phyloP scores from a whole-genome alignment of 2,329 filamentous ascomycete species.

The Cercospora janseana region DNA sequence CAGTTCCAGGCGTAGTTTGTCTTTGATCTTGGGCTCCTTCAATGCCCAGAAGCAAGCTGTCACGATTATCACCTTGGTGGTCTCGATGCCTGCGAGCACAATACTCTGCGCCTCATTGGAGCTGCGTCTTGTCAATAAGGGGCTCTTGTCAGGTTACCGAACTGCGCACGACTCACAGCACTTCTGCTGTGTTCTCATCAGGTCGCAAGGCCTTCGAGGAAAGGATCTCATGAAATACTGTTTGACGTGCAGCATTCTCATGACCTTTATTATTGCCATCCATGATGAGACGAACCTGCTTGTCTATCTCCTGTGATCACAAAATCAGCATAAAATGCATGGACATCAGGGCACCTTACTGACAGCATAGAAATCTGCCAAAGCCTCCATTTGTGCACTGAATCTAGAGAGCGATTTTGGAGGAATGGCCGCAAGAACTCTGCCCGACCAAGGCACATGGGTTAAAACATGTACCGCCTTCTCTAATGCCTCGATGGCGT shows the following conservation, averaged over 20 bases:
- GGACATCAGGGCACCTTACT: background rate
- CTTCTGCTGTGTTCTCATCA: conserved; percentile 6
- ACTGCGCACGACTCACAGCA: background rate
- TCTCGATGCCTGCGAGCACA: conserved; percentile 44
- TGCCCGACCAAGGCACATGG: conserved; percentile 7
- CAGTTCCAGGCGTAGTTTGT: conserved; percentile 43
- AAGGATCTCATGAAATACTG: conserved; percentile 7
- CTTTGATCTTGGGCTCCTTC: conserved; percentile 35
- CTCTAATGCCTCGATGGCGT: background rate
- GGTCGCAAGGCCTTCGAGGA: conserved; percentile 4
- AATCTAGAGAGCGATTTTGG: background rate
- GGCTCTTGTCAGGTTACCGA: background rate
- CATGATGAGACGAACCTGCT: background rate
- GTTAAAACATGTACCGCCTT: conserved; percentile 3
- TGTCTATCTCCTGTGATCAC: background rate
- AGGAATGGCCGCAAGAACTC: background rate
- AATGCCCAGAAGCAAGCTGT: conserved; percentile 45
- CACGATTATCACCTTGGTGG: conserved; percentile 44
- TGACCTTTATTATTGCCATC: background rate
- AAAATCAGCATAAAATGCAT: background rate
- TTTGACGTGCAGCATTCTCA: background rate
- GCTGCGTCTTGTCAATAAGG: background rate
- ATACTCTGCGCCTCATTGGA: conserved; percentile 4
- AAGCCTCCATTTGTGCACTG: conserved; percentile 3
- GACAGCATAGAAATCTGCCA: background rate